Base-by-base conservation (phyloP, 2,329 filamentous ascomycete species). In the Xylaria polymorpha region DNA sequence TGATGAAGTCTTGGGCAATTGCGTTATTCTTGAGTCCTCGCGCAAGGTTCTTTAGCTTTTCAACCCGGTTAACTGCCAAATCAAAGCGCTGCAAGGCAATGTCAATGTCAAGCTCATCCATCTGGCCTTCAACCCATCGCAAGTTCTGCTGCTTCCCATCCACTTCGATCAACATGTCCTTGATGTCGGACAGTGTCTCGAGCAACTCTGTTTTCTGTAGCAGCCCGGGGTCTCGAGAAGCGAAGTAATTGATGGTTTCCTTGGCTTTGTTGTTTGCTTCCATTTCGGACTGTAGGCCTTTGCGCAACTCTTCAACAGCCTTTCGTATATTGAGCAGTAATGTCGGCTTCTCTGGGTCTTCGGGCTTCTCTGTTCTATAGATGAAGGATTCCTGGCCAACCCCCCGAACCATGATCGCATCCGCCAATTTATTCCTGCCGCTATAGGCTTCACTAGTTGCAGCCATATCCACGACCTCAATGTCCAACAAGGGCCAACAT, bases 111-210 rank as follows among this genome's bases (percentile, higher is more conserved):
- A 99, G 88, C 77, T 97, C 94, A 77, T 99, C 96, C 80, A 99
- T 92, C 81, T 98, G 94, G 61, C 90, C 90, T 79, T 99, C 96
- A 0, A 99, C 94, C 94, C 94, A 98, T 62, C 95, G 92, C 56
- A 99, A 86, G 78, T 96, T 98, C 78, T 98, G 94, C 80, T 98
- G 94, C 76, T 97, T 97, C 58, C 96, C 96, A 76, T 98, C 96
- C 15, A 97, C 93, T 75, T 99, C 96, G 73, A 99, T 94, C 64
- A 97, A 88, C 82, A 97, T 92, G 79, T 97, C 93, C 77, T 94
- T 94, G 75, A 92, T 90, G 71, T 91, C 89, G 1, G 93, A 94
- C 10, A 94, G 81, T 8, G 89, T 91, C 77, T 96, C 93, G 15
- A 97, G 86, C 2, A 96, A 83, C 67, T 95, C 92, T 0, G 92